Evolutionary conservation across 2,329 filamentous ascomycete species (phyloP), one percentile per base, ranked within the genome.

Genomic region (Epichloe glyceriae): DNA sequence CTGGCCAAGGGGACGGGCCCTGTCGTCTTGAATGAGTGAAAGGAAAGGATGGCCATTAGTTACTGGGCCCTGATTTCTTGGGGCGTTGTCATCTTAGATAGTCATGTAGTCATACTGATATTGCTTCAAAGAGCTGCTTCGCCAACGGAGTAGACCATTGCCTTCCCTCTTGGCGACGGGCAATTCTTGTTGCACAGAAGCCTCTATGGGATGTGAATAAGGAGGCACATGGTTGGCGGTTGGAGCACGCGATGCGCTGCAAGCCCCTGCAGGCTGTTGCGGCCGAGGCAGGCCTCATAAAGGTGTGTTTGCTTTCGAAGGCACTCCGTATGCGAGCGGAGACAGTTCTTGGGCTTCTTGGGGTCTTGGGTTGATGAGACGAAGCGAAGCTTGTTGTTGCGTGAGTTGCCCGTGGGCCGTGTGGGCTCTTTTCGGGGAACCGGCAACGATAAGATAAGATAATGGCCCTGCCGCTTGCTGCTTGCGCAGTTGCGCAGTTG

Each of bases 131-230:
- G 47, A 97, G 77, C 58, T 86, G 85, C 65, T 93, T 91, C 7
- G 91, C 90, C 54, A 98, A 70, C 14, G 91, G 90, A 3, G 91
- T 98, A 2, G 90, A 95, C 89, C 90, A 96, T 72, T 86, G 72
- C 55, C 85, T 76, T 50, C 72, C 70, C 6, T 67, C 65, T 3
- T 49, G n/a, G 19, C 40, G 14, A 12, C 19, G 45, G 10, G 22
- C 17, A 2, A 30, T 30, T 30, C 30, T 30, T 8, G 51, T 41
- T 20, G 46, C 20, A 8, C 51, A 46, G 35, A 54, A 53, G 30
- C 14, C 17, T 43, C 42, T 38, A 5, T 12, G 30, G 11, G 30
- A 19, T 15, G 5, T 19, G n/a, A 20, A 19, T 17, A 30, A 3
- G 19, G 50, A 19, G 22, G 38, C 11, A 11, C 35, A 52, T 17